Conservation (phyloP, 108 stramenopile genomes). For the Cylindrotheca closterium region DNA sequence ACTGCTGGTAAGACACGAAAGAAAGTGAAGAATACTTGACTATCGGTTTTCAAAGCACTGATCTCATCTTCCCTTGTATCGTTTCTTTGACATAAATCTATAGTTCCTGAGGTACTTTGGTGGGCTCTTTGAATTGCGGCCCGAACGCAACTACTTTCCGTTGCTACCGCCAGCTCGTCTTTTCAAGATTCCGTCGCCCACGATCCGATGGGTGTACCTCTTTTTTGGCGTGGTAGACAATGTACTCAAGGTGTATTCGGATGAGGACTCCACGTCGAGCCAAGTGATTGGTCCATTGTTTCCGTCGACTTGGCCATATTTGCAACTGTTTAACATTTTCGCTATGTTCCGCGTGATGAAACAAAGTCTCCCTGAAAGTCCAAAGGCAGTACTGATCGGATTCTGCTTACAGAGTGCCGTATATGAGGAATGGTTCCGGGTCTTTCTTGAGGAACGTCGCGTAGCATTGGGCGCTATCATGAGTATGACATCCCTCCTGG, state of each 20-base stretch:
- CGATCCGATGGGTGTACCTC: constrained; percentile 50
- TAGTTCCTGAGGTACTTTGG: not conserved
- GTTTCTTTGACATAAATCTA: not conserved
- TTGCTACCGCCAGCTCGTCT: constrained; percentile 2
- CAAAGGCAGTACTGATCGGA: not conserved
- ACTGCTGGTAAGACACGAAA: constrained; percentile 2
- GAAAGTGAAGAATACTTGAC: not conserved
- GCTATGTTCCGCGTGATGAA: constrained; percentile 27
- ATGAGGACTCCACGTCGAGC: not conserved
- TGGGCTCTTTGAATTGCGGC: not conserved
- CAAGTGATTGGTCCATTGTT: constrained; percentile 59
- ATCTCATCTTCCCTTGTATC: no score
- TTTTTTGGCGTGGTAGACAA: constrained; percentile 51
- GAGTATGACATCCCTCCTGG: constrained; percentile 11
- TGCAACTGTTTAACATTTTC: constrained; percentile 26
- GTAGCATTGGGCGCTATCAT: constrained; percentile 65
- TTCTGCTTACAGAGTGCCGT: constrained; percentile 27
- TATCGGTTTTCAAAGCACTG: not conserved
- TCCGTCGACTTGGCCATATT: constrained; percentile 69
- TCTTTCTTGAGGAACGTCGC: constrained; percentile 66
- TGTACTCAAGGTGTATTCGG: constrained; percentile 8
- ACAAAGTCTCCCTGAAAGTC: not conserved
- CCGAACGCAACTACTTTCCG: not conserved
- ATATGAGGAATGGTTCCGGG: constrained; percentile 78
- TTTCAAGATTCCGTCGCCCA: constrained; percentile 40